A percentile compares a stretch with the other conserved stretches of the same genome.
phyloP scores from a whole-genome alignment of 129 eudicot species.

The Scalesia atractyloides region DNA sequence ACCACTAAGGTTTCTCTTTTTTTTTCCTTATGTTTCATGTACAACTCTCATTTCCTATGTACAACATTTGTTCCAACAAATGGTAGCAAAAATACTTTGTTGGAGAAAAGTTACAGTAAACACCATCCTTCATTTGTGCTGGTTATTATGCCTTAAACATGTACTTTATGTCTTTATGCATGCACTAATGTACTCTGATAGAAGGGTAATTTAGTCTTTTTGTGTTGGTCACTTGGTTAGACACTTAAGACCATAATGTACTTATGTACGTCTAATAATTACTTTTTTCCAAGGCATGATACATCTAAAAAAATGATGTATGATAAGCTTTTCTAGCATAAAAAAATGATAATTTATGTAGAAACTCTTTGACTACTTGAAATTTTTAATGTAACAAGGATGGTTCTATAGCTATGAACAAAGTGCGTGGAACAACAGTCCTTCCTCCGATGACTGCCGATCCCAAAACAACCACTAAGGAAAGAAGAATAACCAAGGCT shows the following conservation, averaged over 20 bases:
- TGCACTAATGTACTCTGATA: conserved; percentile 21
- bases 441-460: too few species aligned
- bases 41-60: conserved; percentile 29
- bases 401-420: too few species aligned
- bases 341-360: too few species aligned
- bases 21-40: conserved; percentile 21
- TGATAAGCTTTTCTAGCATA: too few species aligned
- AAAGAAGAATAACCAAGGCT: too few species aligned
- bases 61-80: conserved; percentile 18
- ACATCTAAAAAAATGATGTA: not conserved
- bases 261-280: not conserved
- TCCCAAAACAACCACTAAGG: too few species aligned
- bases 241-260: conserved; percentile 14
- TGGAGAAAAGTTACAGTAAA: conserved; percentile 22
- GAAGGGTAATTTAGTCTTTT: conserved; percentile 36
- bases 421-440: too few species aligned
- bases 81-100: conserved; percentile 32
- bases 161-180: conserved; percentile 24
- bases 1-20: conserved; percentile 61
- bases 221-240: not conserved
- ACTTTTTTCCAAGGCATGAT: conserved; percentile 2
- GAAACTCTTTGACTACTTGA: too few species aligned
- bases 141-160: conserved; percentile 24
- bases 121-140: conserved; percentile 8
- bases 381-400: too few species aligned